phyloP scores from a whole-genome alignment of 2,329 filamentous ascomycete species.

The Neospermospora avenae region DNA sequence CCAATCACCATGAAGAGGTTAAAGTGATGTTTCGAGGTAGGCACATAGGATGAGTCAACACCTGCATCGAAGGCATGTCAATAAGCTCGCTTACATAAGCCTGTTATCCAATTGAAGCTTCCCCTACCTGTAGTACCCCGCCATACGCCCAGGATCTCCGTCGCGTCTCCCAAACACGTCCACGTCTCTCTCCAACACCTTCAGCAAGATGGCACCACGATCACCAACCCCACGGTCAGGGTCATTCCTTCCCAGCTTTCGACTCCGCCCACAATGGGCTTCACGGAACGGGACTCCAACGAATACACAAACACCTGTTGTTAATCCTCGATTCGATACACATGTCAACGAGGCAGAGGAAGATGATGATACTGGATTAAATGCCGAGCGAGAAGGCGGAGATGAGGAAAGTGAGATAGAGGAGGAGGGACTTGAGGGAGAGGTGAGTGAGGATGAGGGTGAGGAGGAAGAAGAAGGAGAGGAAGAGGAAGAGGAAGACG shows the following conservation, averaged over 20 bases:
- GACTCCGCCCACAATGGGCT: conserved; percentile 9
- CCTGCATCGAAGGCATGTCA: too few relatives aligned
- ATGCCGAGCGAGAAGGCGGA: neutral
- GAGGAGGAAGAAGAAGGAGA: conserved; percentile 32
- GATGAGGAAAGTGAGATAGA: conserved; percentile 18
- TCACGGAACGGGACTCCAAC: conserved; percentile 6
- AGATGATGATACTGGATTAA: neutral
- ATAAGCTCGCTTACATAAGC: neutral
- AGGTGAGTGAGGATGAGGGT: conserved; percentile 25
- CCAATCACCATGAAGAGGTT: too few relatives aligned
- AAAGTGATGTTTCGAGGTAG: too few relatives aligned
- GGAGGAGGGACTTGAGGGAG: conserved; percentile 21
- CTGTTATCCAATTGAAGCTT: neutral
- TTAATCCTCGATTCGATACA: conserved; percentile 17
- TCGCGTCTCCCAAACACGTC: conserved; percentile 11
- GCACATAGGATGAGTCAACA: too few relatives aligned
- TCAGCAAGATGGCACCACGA: conserved; percentile 6
- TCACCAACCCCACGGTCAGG: conserved; percentile 8
- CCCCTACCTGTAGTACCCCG: neutral
- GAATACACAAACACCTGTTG: conserved; percentile 6
- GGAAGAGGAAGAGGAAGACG: conserved; percentile 31
- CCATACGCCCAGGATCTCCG: neutral
- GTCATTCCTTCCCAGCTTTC: conserved; percentile 8
- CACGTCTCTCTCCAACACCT: neutral
- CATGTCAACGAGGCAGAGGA: neutral